Evolutionary conservation across 352 stramenopile species (phyloP), one percentile per base, ranked within the genome.

Genomic region (Albugo candida): DNA sequence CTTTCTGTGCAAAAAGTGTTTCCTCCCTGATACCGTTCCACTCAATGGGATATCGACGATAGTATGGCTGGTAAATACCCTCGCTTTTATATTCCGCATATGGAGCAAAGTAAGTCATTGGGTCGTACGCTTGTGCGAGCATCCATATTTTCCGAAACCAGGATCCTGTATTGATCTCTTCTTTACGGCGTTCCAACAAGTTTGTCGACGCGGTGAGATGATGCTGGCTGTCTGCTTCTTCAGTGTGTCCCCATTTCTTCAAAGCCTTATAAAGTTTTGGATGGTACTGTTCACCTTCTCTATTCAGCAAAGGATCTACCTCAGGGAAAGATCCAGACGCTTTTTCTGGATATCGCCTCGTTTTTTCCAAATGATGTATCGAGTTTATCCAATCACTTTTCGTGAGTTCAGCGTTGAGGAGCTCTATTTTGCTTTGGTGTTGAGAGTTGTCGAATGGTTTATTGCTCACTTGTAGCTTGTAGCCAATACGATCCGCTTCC

Each of bases 61-160:
- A 89, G 60, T 79, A 89, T 17, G 73, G 70, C 49, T 89, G 77
- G 47, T 67, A 86, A 45, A 67, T 70, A 0, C 61, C 50, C 24
- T 89, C 77, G 41, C 68, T 69, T 14, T 71, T 68, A 58, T 86
- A 89, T 42, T 84, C 71, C 1, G 71, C 73, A 42, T 76, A 85
- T 13, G 75, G 65, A 2, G 73, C 63, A 62, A 89, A 89, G 53
- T 86, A 89, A 46, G 73, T 89, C 52, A 64, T 63, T 0, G 77
- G 63, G 48, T 89, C 73, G 56, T 83, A 81, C 27, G 68, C 60
- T 19, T 64, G 64, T 27, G 81, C 69, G 16, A 89, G 62, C 13
- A 61, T 60, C 27, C 63, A 67, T 59, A 65, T 71, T 18, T 83
- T 83, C 19, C 63, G 65, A 14, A 60, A 49, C 48, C 42, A 60